Evolutionary conservation across 2,329 filamentous ascomycete species (phyloP).

Genomic region (Xylaria sp.): DNA sequence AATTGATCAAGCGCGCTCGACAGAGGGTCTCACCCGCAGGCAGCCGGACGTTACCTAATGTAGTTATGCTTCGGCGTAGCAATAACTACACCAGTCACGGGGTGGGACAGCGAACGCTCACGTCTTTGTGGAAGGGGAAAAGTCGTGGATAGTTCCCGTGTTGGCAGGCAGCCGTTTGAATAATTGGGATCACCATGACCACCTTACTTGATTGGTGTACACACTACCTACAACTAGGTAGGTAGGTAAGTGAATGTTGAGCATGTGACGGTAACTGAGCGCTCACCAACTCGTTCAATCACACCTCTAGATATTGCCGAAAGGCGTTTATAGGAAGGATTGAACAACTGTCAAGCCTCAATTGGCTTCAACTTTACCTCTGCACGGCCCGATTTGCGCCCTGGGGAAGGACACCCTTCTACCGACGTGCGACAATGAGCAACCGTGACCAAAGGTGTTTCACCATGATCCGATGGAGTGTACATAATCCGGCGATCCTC

Average conservation of each 20-base stretch:
- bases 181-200: neutral
- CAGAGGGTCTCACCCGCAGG: neutral
- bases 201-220: neutral
- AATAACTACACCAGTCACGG: neutral
- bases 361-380: neutral
- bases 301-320: neutral
- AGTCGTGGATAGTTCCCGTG: neutral
- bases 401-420: neutral
- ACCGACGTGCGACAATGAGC: neutral
- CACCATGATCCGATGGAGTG: neutral
- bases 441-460: neutral
- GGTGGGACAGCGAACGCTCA: neutral
- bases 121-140: neutral
- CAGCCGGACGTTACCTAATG: too few species aligned
- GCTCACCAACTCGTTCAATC: neutral
- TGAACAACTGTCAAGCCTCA: constrained; percentile 5
- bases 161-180: constrained; percentile 12
- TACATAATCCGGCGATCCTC: neutral
- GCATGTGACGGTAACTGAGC: constrained; percentile 23
- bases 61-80: too few species aligned
- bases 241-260: neutral
- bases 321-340: constrained; percentile 3
- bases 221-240: neutral
- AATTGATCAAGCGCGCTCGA: neutral
- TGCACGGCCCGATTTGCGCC: neutral